Percentiles rank a stretch among this genome's conserved stretches.
Evolutionary conservation across 257 asterid genomes (phyloP).

Genomic region (Solanum medicagineum): DNA sequence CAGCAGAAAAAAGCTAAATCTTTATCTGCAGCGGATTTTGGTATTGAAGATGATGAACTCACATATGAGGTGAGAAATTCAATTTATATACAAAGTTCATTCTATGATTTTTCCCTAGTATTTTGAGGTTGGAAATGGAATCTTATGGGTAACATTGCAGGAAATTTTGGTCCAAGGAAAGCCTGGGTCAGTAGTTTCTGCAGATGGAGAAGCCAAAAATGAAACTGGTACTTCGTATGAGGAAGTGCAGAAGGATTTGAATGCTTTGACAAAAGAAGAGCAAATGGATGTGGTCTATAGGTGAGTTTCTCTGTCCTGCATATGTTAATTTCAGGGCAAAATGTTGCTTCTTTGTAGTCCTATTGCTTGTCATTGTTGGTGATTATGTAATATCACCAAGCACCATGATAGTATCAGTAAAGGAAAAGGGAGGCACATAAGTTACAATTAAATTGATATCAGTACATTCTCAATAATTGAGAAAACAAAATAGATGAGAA

Average conservation of each 20-base stretch:
- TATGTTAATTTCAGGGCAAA: neutral
- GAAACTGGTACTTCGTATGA: slow-evolving; percentile 39
- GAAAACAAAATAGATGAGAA: neutral
- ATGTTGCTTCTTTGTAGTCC: neutral
- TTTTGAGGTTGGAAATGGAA: neutral
- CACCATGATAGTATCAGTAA: neutral
- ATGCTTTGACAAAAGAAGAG: slow-evolving; percentile 74
- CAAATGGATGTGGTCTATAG: slow-evolving; percentile 79
- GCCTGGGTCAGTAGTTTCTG: slow-evolving; percentile 19
- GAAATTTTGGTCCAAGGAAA: slow-evolving; percentile 52
- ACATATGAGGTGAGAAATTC: slow-evolving; percentile 53
- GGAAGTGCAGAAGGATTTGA: slow-evolving; percentile 61
- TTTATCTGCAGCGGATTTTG: slow-evolving; percentile 58
- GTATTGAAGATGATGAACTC: slow-evolving; percentile 66
- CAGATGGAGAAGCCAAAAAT: slow-evolving; percentile 26
- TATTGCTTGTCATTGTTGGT: neutral
- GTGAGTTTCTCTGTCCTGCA: slow-evolving; percentile 26
- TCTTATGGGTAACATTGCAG: slow-evolving; percentile 20
- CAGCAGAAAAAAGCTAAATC: slow-evolving; percentile 39
- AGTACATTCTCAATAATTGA: neutral
- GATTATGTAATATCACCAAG: neutral
- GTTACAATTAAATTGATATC: neutral
- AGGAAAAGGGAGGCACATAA: neutral
- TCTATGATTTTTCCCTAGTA: neutral
- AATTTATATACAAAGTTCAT: neutral